Evolutionary conservation across 2,329 filamentous ascomycete species (phyloP), one percentile per base, ranked within the genome.

Genomic region (Clonostachys chloroleuca): DNA sequence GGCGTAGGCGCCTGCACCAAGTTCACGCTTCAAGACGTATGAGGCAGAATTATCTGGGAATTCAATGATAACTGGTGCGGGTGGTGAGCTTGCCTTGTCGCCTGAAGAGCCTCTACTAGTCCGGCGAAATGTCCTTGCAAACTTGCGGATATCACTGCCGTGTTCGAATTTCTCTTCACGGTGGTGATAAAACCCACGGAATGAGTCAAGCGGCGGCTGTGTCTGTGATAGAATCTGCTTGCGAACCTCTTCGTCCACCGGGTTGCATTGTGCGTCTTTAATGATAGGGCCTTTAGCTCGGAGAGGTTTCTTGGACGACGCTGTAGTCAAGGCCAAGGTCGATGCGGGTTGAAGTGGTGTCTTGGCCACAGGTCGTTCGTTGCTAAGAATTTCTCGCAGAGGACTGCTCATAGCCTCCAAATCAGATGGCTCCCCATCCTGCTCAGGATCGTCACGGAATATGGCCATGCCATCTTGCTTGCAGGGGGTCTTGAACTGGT

Each of bases 1-100:
- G 1, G 92, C 94, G 66, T 95, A 99, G 1, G 94, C 94, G 9
- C 94, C 94, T 30, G 91, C 89, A 2, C 94, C 94, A 12, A 99
- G 81, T 63, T 97, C 91, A 44, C 86, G 83, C 60, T 87, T 89
- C 48, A 97, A 68, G 2, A 81, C 86, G 65, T 96, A 99, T 40
- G 77, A 79, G 37, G 83, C 75, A 18, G 78, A 69, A 3, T 80
- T 75, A 37, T 81, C 81, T 0, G 81, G 75, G 50, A 96, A 88
- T 40, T 81, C 73, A 18, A 97, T 74, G 5, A 79, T 72, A 0
- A 89, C 83, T 0, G 83, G 77, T 40, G 80, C 70, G 1, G 77
- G 68, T 3, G 83, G 65, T 24, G 81, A 80, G 10, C 75, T 77
- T 2, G 76, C 73, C 44, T 81, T 86, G 55, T 90, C 87, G 24